These are phyloP conservation scores for Fraxinus paxiana DNA, from an alignment of 305 asterid genomes.

Conservation along the genomic window DNA sequence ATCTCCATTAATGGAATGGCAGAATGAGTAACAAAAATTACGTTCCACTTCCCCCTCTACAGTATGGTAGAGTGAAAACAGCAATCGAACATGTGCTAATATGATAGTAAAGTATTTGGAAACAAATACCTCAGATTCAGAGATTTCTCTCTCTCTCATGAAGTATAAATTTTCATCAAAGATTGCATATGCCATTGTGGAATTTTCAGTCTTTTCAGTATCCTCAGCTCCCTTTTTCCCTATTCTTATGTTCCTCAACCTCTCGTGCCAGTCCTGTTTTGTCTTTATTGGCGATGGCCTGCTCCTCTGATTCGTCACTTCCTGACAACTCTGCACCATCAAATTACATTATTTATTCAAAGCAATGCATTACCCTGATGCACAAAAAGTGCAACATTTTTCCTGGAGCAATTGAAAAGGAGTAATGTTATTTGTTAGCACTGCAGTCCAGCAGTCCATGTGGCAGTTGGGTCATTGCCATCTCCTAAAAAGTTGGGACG, in stretches of 20 bases:
- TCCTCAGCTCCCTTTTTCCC: slow-evolving; percentile 71
- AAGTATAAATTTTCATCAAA: slow-evolving; percentile 78
- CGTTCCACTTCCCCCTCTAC: neutral
- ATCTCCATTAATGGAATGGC: neutral
- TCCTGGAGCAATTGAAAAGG: slow-evolving; percentile 4
- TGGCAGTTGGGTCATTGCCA: neutral
- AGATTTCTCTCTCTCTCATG: slow-evolving; percentile 56
- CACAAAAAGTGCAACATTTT: neutral
- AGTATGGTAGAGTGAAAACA: slow-evolving; percentile 8
- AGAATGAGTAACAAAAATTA: slow-evolving; percentile 7
- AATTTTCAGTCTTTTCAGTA: slow-evolving; percentile 50
- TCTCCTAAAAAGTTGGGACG: neutral
- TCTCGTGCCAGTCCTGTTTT: slow-evolving; percentile 88
- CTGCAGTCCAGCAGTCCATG: neutral
- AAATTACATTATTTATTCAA: neutral
- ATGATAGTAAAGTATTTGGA: slow-evolving; percentile 13
- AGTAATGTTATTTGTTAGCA: neutral
- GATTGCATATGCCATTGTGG: slow-evolving; percentile 77
- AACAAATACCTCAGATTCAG: slow-evolving; percentile 50
- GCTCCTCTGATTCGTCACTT: slow-evolving; percentile 42
- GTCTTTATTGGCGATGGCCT: slow-evolving; percentile 68
- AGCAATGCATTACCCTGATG: neutral
- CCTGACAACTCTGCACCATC: slow-evolving; percentile 41
- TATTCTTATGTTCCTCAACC: slow-evolving; percentile 61
- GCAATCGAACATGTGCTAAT: slow-evolving; percentile 9